Evolutionary conservation across 805 yeast species (phyloP), one percentile per base, ranked within the genome.

Genomic region (Sporopachydermia lactativora): DNA sequence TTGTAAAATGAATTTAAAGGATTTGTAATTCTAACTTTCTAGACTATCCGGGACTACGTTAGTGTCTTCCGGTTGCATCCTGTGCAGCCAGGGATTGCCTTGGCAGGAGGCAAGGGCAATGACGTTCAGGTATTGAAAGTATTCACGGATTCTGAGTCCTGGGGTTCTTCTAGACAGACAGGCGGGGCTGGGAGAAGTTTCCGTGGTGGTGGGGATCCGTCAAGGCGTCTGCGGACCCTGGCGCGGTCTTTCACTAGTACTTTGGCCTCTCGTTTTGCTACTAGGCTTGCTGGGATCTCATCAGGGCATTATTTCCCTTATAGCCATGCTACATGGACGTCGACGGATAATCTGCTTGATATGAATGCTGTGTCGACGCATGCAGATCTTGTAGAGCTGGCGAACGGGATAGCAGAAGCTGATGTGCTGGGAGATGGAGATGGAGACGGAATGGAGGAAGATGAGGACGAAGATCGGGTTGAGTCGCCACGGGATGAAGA

Each of bases 281-380:
- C 18, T 15, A 69, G 70, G 49, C 58, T 73, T 36, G 62, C 77
- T 1, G 70, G 63, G 41, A 68, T 63, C 18, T 77, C 77, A 51
- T 78, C 77, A n/a, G 75, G 76, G 36, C 62, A 63, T 17, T 55
- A 75, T 40, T 77, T 77, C 52, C 84, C 84, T 1, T 24, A 24
- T n/a, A 8, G 13, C 31, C 8, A 24, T 24, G 13, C 31, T 24
- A n/a, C 31, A 8, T 24, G 31, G 31, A 24, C 13, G n/a, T 24
- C 31, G n/a, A 24, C 31, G n/a, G 31, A 24, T 8, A 24, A 24
- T n/a, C 31, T 24, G n/a, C 31, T 24, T 8, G 31, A 24, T 24
- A 24, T 24, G 13, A 24, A 24, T 24, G 13, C 31, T 8, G 51
- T 60, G 16, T 67, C 72, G 44, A 65, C 77, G 2, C 77, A 76